phyloP scores from a whole-genome alignment of 371 early-diverging fungal species.

The Apophysomyces sp. region DNA sequence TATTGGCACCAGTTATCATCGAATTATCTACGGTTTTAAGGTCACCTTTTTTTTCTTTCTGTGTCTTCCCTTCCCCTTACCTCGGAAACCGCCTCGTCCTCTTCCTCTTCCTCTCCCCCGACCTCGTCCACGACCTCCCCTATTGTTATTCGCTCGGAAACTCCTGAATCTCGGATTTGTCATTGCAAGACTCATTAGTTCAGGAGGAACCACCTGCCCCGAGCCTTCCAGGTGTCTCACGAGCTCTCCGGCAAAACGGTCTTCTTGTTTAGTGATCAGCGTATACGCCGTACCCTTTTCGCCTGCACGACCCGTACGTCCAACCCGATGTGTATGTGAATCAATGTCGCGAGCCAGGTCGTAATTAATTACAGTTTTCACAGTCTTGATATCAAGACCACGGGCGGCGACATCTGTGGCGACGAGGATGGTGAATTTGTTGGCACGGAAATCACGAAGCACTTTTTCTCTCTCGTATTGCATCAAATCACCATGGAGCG shows the following conservation, averaged over 20 bases:
- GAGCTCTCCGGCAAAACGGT: conserved; percentile 77
- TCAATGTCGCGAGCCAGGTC: conserved; percentile 79
- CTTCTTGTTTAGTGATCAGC: conserved; percentile 70
- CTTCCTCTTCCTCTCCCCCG: conserved; percentile 45
- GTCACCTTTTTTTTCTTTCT: neutral
- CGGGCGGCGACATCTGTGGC: conserved; percentile 99
- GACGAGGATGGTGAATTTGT: conserved; percentile 79
- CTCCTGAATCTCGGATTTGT: conserved; percentile 68
- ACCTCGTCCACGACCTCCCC: conserved; percentile 43
- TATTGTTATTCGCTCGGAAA: conserved; percentile 27
- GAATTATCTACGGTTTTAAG: neutral
- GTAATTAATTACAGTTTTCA: conserved; percentile 73
- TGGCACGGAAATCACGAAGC: conserved; percentile 75
- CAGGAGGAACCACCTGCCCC: conserved; percentile 59
- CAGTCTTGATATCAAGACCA: conserved; percentile 83
- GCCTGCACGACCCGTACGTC: conserved; percentile 75
- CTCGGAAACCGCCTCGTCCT: conserved; percentile 37
- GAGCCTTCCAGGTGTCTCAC: conserved; percentile 75
- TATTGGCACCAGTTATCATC: conserved; percentile 19
- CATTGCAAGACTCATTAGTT: conserved; percentile 74
- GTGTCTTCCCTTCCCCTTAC: neutral
- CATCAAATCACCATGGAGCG: conserved; percentile 98
- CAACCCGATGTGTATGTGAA: conserved; percentile 75
- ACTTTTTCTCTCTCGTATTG: conserved; percentile 96
- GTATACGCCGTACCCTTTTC: conserved; percentile 75